Conservation (phyloP, 2,329 filamentous ascomycete genomes). For the Cladosporium sp. region DNA sequence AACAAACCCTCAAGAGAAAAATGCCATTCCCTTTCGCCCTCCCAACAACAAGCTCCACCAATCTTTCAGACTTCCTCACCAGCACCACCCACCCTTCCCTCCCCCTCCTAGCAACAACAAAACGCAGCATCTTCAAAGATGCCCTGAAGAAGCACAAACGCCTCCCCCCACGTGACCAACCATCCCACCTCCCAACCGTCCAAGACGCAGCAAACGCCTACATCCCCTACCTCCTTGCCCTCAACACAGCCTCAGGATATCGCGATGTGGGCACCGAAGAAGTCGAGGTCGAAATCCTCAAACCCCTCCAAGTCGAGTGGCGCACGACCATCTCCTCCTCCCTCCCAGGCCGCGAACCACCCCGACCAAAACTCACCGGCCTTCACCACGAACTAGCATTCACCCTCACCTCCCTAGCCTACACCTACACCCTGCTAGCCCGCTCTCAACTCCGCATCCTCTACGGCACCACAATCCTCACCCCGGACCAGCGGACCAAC, state of each 20-base stretch:
- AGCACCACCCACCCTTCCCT: constrained; percentile 86
- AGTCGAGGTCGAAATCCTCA: constrained; percentile 63
- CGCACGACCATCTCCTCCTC: constrained; percentile 67
- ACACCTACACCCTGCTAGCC: constrained; percentile 67
- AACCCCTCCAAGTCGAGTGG: constrained; percentile 71
- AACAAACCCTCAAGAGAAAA: constrained; percentile 6
- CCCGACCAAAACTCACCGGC: constrained; percentile 64
- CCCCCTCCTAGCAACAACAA: constrained; percentile 73
- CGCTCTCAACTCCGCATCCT: constrained; percentile 68
- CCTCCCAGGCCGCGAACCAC: constrained; percentile 59
- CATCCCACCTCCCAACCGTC: constrained; percentile 65
- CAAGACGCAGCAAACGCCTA: constrained; percentile 69
- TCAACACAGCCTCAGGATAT: constrained; percentile 63
- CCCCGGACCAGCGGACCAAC: constrained; percentile 60
- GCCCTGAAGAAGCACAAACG: constrained; percentile 86
- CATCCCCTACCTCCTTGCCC: constrained; percentile 73
- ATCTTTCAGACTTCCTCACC: constrained; percentile 70
- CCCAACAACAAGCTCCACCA: constrained; percentile 83
- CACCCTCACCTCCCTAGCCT: constrained; percentile 69
- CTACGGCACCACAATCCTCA: constrained; percentile 61
- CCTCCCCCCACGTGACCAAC: constrained; percentile 65
- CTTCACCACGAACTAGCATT: constrained; percentile 83
- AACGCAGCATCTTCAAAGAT: constrained; percentile 76
- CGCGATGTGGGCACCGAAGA: constrained; percentile 51
- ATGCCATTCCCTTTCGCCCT: constrained; percentile 91